These are phyloP conservation scores for Phaeoacremonium minimum DNA, from an alignment of 2,329 filamentous ascomycete genomes.

Conservation along the genomic window DNA sequence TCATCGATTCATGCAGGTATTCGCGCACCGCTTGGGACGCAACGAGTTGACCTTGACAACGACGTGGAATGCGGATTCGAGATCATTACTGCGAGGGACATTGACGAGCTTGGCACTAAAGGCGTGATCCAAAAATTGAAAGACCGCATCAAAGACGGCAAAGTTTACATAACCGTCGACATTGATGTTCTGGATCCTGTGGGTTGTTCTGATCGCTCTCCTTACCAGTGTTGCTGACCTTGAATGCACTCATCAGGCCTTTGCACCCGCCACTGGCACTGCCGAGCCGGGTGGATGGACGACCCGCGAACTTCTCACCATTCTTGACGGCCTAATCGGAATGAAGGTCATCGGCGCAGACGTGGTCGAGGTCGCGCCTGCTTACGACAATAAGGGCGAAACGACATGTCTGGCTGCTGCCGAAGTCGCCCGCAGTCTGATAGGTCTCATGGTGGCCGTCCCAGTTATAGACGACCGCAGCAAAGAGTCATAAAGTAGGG, in stretches of 20 bases:
- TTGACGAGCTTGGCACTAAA: slow-evolving; percentile 64
- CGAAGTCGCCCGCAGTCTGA: slow-evolving; percentile 5
- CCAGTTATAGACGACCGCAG: slow-evolving; percentile 1
- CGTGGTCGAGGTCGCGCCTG: slow-evolving; percentile 74
- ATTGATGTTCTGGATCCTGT: slow-evolving; percentile 74
- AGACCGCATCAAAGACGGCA: slow-evolving; percentile 41
- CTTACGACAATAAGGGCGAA: slow-evolving; percentile 70
- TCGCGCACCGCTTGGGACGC: slow-evolving; percentile 41
- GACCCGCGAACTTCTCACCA: slow-evolving; percentile 69
- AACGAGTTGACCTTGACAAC: slow-evolving; percentile 47
- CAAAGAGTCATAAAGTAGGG: neutral
- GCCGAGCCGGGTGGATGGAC: slow-evolving; percentile 79
- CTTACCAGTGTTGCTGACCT: neutral
- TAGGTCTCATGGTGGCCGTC: slow-evolving; percentile 4
- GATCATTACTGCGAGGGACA: slow-evolving; percentile 56
- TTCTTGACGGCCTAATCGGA: slow-evolving; percentile 66
- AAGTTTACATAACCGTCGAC: slow-evolving; percentile 69
- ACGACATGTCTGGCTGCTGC: slow-evolving; percentile 41
- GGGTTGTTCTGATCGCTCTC: slow-evolving; percentile 7
- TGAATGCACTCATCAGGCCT: slow-evolving; percentile 2
- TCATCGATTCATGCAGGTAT: slow-evolving; percentile 56
- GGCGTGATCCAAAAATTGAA: slow-evolving; percentile 66
- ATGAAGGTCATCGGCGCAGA: slow-evolving; percentile 74
- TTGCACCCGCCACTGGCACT: slow-evolving; percentile 59
- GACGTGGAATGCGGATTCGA: slow-evolving; percentile 55